A percentile compares a stretch with the other conserved stretches of the same genome.
Evolutionary conservation across 176 grass and related monocot species (phyloP).

Genomic region (Lolium multiflorum): DNA sequence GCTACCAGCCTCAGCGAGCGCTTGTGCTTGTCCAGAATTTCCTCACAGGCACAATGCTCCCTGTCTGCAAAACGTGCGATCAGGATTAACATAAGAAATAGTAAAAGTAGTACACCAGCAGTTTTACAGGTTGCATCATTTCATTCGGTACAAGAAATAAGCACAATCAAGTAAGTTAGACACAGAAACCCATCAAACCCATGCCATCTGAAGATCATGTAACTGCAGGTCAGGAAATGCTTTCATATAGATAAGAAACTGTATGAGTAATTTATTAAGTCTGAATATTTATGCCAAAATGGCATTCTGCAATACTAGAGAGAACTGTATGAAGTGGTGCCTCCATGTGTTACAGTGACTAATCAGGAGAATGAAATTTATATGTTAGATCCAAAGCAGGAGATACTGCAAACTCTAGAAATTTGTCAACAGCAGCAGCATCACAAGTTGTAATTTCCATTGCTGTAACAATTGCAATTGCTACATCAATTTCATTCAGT

Average conservation of each 20-base stretch:
- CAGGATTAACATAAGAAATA: neutral
- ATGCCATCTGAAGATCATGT: neutral
- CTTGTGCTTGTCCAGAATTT: conserved; percentile 66
- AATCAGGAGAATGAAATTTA: neutral
- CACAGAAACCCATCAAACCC: neutral
- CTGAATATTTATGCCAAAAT: conserved; percentile 15
- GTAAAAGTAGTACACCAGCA: neutral
- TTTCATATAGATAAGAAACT: neutral
- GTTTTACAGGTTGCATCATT: conserved; percentile 5
- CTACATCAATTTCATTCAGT: conserved; percentile 11
- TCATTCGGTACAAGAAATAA: conserved; percentile 17
- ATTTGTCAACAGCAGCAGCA: too few species aligned
- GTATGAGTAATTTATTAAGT: neutral
- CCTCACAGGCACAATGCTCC: conserved; percentile 55
- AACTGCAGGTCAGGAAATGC: conserved; percentile 25
- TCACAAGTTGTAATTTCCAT: neutral
- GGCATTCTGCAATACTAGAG: neutral
- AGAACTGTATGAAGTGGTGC: neutral
- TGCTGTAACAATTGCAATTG: neutral
- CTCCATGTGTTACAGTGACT: neutral
- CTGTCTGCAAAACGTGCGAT: conserved; percentile 41
- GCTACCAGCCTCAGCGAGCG: conserved; percentile 67
- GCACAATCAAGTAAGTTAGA: neutral
- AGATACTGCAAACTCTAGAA: too few species aligned
- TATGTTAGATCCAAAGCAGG: neutral